These are phyloP conservation scores for Pestalotiopsis fici DNA, from an alignment of 2,329 filamentous ascomycete genomes.

Conservation along the genomic window DNA sequence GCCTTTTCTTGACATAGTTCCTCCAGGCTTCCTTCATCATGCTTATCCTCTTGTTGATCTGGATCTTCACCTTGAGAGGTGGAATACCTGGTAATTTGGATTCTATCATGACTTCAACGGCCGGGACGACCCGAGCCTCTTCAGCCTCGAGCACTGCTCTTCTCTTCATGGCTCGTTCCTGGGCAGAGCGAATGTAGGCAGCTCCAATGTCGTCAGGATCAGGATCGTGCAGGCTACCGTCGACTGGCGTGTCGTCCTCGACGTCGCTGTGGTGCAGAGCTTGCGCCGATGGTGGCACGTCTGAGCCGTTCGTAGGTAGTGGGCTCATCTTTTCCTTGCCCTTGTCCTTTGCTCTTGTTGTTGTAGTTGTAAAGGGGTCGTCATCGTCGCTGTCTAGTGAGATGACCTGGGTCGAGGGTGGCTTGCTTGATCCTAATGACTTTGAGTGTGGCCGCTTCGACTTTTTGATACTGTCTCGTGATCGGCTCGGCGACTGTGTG, in stretches of 20 bases:
- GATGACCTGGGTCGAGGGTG: slow-evolving; percentile 11
- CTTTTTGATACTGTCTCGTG: background rate
- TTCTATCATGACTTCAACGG: slow-evolving; percentile 65
- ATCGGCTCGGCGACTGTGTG: background rate
- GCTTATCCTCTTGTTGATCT: slow-evolving; percentile 66
- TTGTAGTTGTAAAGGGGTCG: slow-evolving; percentile 3
- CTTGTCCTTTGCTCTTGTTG: background rate
- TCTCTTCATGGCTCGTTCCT: slow-evolving; percentile 31
- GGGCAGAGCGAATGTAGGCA: slow-evolving; percentile 44
- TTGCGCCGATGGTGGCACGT: background rate
- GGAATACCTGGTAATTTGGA: slow-evolving; percentile 64
- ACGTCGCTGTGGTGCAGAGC: background rate
- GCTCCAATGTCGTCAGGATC: slow-evolving; percentile 13
- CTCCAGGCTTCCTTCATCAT: slow-evolving; percentile 73
- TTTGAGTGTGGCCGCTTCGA: background rate
- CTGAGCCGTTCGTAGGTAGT: background rate
- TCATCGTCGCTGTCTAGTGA: slow-evolving; percentile 26
- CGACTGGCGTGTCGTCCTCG: slow-evolving; percentile 11
- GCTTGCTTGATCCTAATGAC: background rate
- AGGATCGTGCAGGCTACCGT: slow-evolving; percentile 9
- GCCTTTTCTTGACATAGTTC: slow-evolving; percentile 55
- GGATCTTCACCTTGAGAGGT: slow-evolving; percentile 64
- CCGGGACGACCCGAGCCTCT: slow-evolving; percentile 23
- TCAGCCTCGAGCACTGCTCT: slow-evolving; percentile 21
- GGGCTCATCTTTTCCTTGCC: background rate